Conservation (phyloP, 768 basidiomycete genomes). For the Kondoa malvinella region DNA sequence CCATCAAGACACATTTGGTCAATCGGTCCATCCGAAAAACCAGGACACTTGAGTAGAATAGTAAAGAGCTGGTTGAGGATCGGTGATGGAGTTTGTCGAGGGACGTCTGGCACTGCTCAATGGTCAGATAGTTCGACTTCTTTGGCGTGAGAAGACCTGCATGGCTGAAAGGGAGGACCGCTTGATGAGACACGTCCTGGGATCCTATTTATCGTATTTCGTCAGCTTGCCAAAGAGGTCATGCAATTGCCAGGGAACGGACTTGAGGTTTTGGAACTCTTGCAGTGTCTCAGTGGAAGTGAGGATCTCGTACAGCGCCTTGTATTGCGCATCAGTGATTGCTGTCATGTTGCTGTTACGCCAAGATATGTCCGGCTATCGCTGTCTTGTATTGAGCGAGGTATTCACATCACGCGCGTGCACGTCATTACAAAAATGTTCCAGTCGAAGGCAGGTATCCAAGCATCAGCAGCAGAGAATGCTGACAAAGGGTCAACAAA, state of each 20-base stretch:
- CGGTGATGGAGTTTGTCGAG: not conserved
- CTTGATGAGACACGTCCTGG: not conserved
- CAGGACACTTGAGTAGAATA: not conserved
- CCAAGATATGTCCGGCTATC: not conserved
- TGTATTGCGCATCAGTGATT: not conserved
- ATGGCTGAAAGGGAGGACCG: not conserved
- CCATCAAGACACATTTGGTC: not conserved
- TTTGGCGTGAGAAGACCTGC: no score
- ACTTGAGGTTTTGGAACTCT: not conserved
- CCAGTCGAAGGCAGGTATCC: not conserved
- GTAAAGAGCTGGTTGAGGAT: not conserved
- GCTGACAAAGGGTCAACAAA: no score
- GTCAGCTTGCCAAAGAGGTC: not conserved
- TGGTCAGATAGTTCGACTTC: no score
- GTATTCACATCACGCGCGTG: not conserved
- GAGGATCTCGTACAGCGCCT: not conserved
- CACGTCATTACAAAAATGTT: not conserved
- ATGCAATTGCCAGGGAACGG: not conserved
- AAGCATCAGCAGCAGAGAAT: no score
- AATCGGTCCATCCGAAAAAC: not conserved
- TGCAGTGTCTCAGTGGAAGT: not conserved
- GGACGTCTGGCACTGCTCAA: not conserved
- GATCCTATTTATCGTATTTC: not conserved
- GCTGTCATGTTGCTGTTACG: not conserved
- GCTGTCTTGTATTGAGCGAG: not conserved